Evolutionary conservation across 192 early-diverging fungal genomes (phyloP).

Genomic region (Coemansia sp.): DNA sequence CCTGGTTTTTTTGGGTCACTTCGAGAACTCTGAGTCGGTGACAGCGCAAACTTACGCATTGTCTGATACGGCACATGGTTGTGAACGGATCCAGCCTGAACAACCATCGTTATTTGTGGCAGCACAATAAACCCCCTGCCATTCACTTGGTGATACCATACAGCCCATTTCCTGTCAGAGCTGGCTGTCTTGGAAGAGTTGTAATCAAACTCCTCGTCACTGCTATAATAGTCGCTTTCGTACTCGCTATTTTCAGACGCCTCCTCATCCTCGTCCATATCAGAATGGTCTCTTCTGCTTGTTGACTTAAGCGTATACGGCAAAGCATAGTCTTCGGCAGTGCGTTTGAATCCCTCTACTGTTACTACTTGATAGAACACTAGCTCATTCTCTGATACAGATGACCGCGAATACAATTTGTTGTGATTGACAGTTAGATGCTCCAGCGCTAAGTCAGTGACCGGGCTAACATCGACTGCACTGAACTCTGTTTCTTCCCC

Average conservation of each 20-base stretch:
- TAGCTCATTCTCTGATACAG: conserved; percentile 14
- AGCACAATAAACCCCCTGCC: conserved; percentile 27
- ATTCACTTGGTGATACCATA: conserved; percentile 35
- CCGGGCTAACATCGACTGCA: conserved; percentile 27
- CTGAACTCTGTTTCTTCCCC: conserved; percentile 8
- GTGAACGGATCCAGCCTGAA: conserved; percentile 35
- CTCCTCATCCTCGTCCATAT: not conserved
- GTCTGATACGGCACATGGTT: conserved; percentile 40
- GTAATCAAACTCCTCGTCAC: conserved; percentile 6
- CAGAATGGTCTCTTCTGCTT: not conserved
- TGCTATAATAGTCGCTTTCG: conserved; percentile 12
- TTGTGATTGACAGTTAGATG: not conserved
- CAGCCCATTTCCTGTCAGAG: conserved; percentile 22
- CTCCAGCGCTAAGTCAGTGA: conserved; percentile 23
- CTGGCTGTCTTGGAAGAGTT: not conserved
- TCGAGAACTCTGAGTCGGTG: not conserved
- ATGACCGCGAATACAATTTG: not conserved
- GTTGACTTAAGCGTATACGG: not conserved
- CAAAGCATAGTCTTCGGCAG: not conserved
- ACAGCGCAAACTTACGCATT: conserved; percentile 7
- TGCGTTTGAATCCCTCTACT: conserved; percentile 37
- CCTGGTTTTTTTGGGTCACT: not conserved
- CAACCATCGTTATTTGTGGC: conserved; percentile 43
- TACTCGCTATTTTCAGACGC: conserved; percentile 12
- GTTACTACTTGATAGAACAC: conserved; percentile 44